Evolutionary conservation across 2,329 filamentous ascomycete genomes (phyloP).

Genomic region (Phialemonium atrogriseum): DNA sequence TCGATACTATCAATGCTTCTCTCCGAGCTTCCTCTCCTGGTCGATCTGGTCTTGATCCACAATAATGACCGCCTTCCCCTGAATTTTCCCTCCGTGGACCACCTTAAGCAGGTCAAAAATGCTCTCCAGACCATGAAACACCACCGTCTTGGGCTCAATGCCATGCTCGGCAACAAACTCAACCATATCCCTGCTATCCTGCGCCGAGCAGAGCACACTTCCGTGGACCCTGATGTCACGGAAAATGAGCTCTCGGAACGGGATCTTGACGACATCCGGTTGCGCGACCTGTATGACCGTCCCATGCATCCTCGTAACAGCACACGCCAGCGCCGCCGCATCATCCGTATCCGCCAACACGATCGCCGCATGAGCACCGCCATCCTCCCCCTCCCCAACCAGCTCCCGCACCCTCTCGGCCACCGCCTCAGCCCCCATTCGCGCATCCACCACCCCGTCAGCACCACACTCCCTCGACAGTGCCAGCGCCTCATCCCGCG

Average conservation of each 20-base stretch:
- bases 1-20: no score
- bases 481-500: constrained; percentile 42
- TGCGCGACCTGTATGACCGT: constrained; percentile 52
- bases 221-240: constrained; percentile 43
- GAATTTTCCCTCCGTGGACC: constrained; percentile 42
- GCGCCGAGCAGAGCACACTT: constrained; percentile 30
- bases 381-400: constrained; percentile 43
- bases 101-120: constrained; percentile 41
- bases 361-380: constrained; percentile 44
- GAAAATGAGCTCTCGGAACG: constrained; percentile 40
- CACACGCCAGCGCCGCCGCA: constrained; percentile 41
- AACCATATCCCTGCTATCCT: constrained; percentile 38
- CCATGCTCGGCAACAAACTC: constrained; percentile 33
- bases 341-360: constrained; percentile 42
- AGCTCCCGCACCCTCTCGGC: constrained; percentile 36
- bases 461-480: constrained; percentile 38
- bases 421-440: constrained; percentile 35
- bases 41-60: constrained; percentile 34
- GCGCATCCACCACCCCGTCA: constrained; percentile 42
- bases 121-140: constrained; percentile 42
- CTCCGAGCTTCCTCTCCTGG: constrained; percentile 9
- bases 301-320: constrained; percentile 51
- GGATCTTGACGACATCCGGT: constrained; percentile 25
- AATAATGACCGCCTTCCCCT: constrained; percentile 45
- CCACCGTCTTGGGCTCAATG: constrained; percentile 39